phyloP scores from a whole-genome alignment of 1,284 basidiomycete genomes.

The Leccinum fallax region DNA sequence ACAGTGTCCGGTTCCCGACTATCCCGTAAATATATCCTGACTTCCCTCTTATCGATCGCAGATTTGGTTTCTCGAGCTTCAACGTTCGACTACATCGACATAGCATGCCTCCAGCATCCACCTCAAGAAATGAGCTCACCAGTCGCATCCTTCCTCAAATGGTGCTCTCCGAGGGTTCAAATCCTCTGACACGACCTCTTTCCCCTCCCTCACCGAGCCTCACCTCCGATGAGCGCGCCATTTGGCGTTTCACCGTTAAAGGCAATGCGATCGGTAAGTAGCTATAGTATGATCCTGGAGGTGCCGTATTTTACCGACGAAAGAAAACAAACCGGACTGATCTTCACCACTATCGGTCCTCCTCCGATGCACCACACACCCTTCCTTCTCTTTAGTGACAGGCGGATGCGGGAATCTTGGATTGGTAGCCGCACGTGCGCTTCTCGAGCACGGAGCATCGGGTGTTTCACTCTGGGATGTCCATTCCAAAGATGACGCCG shows the following conservation, averaged over 20 bases:
- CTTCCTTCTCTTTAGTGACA: constrained; percentile 37
- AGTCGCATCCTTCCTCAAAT: constrained; percentile 33
- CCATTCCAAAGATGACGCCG: constrained; percentile 16
- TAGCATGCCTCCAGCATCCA: constrained; percentile 8
- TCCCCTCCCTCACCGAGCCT: constrained; percentile 22
- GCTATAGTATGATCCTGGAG: not conserved
- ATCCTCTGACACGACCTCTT: constrained; percentile 40
- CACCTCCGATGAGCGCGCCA: constrained; percentile 33
- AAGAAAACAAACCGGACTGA: not conserved
- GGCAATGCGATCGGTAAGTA: constrained; percentile 45
- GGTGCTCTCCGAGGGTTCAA: constrained; percentile 36
- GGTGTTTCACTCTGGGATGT: constrained; percentile 38
- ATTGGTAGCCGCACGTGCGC: constrained; percentile 37
- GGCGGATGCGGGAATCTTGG: constrained; percentile 44
- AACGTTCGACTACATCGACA: not conserved
- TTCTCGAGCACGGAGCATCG: constrained; percentile 45
- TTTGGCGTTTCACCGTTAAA: constrained; percentile 38
- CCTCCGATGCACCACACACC: not conserved
- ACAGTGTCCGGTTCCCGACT: not conserved
- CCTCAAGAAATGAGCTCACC: constrained; percentile 26
- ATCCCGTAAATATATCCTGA: not conserved
- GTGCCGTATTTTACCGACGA: not conserved
- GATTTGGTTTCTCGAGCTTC: not conserved
- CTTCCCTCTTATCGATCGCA: not conserved
- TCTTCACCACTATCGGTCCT: not conserved